These are phyloP conservation scores for Zanthoxylum bungeanum DNA, from an alignment of 345 rosid species.

Conservation along the genomic window DNA sequence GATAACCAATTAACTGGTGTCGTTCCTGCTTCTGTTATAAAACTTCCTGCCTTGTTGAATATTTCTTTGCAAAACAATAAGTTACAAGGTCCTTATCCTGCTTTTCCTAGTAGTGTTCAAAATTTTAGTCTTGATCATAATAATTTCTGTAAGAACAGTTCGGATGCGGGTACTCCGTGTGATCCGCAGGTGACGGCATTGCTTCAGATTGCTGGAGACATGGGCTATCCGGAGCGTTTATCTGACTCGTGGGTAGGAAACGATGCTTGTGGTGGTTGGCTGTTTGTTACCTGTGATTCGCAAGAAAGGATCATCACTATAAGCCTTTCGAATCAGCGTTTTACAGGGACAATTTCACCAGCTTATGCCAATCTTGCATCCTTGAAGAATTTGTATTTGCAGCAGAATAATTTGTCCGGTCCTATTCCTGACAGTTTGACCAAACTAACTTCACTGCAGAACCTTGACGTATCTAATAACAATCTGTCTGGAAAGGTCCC, in stretches of 20 bases:
- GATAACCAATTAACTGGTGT: conserved; percentile 72
- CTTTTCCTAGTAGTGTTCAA: conserved; percentile 24
- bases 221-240: conserved; percentile 58
- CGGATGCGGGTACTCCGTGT: conserved; percentile 37
- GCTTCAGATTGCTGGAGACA: conserved; percentile 59
- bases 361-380: conserved; percentile 50
- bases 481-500: conserved; percentile 61
- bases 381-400: conserved; percentile 48
- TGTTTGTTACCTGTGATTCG: conserved; percentile 51
- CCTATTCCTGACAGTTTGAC: conserved; percentile 58
- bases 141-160: conserved; percentile 40
- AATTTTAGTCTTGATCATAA: conserved; percentile 15
- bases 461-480: conserved; percentile 69
- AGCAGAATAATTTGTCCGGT: conserved; percentile 59
- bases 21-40: conserved; percentile 42
- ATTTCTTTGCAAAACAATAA: conserved; percentile 61
- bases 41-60: conserved; percentile 35
- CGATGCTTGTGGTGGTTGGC: conserved; percentile 58
- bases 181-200: conserved; percentile 52
- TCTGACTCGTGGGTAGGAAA: conserved; percentile 75
- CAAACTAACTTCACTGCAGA: conserved; percentile 36
- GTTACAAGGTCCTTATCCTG: conserved; percentile 71
- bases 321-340: conserved; percentile 44
- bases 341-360: conserved; percentile 61
- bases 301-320: conserved; percentile 34